A percentile compares a stretch with the other conserved stretches of the same genome.
Conservation (phyloP, 2,329 filamentous ascomycete species). For the Claviceps sp. region DNA sequence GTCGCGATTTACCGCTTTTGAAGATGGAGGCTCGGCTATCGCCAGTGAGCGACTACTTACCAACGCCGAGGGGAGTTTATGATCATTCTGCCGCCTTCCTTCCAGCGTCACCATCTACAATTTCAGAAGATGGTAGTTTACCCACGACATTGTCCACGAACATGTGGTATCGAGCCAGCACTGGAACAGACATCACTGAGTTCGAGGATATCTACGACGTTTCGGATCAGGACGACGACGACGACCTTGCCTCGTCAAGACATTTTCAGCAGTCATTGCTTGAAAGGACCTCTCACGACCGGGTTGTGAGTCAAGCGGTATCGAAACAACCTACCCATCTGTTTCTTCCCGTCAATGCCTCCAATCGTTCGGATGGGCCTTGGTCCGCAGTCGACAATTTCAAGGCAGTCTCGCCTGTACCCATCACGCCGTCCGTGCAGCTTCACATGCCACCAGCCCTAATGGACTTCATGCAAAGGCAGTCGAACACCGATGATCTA, state of each 20-base stretch:
- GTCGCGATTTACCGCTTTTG: conserved; percentile 25
- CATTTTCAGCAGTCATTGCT: conserved; percentile 15
- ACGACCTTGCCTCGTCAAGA: conserved; percentile 15
- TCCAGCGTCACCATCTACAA: conserved; percentile 45
- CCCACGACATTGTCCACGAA: conserved; percentile 40
- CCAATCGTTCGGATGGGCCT: conserved; percentile 20
- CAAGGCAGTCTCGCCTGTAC: conserved; percentile 43
- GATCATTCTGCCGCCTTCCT: conserved; percentile 50
- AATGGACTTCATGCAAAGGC: conserved; percentile 54
- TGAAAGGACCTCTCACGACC: conserved; percentile 23
- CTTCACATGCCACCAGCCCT: conserved; percentile 66
- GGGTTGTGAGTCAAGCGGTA: conserved; percentile 24
- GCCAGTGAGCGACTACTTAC: conserved; percentile 52
- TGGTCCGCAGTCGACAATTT: conserved; percentile 31
- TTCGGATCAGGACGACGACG: conserved; percentile 58
- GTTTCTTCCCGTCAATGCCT: conserved; percentile 33
- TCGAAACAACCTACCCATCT: conserved; percentile 28
- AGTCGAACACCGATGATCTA: conserved; percentile 52
- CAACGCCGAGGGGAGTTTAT: conserved; percentile 54
- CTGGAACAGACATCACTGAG: conserved; percentile 52
- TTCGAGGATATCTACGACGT: conserved; percentile 84
- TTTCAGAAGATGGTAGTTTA: conserved; percentile 38
- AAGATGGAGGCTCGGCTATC: conserved; percentile 46
- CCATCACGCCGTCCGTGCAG: conserved; percentile 49
- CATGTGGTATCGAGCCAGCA: conserved; percentile 50